Evolutionary conservation across 2,329 filamentous ascomycete species (phyloP).

Genomic region (Xylaria digitata): DNA sequence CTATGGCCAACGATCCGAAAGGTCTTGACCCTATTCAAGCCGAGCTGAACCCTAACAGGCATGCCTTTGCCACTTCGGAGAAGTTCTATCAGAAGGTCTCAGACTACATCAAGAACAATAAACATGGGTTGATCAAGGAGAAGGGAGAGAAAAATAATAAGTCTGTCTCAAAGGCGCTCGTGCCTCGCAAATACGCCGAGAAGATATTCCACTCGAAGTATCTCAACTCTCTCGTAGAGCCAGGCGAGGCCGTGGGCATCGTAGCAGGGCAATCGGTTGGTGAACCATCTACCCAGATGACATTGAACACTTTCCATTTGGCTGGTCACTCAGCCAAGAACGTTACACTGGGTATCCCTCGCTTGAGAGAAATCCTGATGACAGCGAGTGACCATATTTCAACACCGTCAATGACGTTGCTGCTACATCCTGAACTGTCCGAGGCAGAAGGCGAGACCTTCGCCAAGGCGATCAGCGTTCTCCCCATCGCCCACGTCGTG

Average conservation of each 20-base stretch:
- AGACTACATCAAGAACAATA: slow-evolving; percentile 83
- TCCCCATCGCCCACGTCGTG: slow-evolving; percentile 85
- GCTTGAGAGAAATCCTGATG: slow-evolving; percentile 97
- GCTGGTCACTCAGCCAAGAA: slow-evolving; percentile 98
- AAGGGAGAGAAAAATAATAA: slow-evolving; percentile 56
- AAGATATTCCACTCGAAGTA: slow-evolving; percentile 92
- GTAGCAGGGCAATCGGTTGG: slow-evolving; percentile 96
- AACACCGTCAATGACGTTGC: slow-evolving; percentile 89
- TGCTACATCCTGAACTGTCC: slow-evolving; percentile 78
- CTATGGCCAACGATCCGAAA: slow-evolving; percentile 65
- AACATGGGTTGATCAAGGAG: slow-evolving; percentile 67
- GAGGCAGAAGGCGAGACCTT: slow-evolving; percentile 79
- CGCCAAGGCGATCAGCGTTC: slow-evolving; percentile 88
- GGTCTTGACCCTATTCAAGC: slow-evolving; percentile 81
- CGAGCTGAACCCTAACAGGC: slow-evolving; percentile 78
- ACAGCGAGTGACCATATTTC: slow-evolving; percentile 90
- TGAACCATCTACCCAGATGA: slow-evolving; percentile 99
- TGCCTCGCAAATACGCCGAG: slow-evolving; percentile 77
- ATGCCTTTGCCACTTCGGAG: slow-evolving; percentile 89
- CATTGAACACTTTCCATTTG: slow-evolving; percentile 99
- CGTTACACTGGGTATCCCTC: slow-evolving; percentile 97
- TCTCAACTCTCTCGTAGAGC: slow-evolving; percentile 88
- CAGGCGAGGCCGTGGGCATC: slow-evolving; percentile 95
- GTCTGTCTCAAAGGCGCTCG: slow-evolving; percentile 42
- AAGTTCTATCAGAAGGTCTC: slow-evolving; percentile 79